These are phyloP conservation scores for Dryas integrifolia DNA, from an alignment of 331 rosid species.

Conservation along the genomic window DNA sequence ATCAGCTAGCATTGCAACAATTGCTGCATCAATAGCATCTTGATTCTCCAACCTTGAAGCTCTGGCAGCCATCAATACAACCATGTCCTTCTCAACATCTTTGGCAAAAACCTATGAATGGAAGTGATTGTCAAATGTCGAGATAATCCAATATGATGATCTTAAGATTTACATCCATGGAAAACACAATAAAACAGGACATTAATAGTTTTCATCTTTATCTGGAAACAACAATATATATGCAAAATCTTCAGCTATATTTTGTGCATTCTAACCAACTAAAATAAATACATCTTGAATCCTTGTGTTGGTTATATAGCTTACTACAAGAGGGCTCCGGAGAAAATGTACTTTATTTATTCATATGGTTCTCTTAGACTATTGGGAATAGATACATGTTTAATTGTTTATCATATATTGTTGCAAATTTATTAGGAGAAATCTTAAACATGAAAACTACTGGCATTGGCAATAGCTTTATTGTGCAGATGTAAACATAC, in stretches of 20 bases:
- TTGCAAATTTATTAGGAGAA: not conserved
- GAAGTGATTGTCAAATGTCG: not conserved
- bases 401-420: not conserved
- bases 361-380: not conserved
- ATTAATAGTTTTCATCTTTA: not conserved
- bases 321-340: not conserved
- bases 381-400: not conserved
- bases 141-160: not conserved
- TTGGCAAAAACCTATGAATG: conserved; percentile 24
- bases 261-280: not conserved
- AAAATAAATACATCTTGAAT: not conserved
- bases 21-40: conserved; percentile 43
- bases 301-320: not conserved
- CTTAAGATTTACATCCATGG: not conserved
- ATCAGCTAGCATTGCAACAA: conserved; percentile 40
- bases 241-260: not conserved
- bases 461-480: not conserved
- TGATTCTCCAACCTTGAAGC: conserved; percentile 39
- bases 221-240: not conserved
- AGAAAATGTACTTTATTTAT: not conserved
- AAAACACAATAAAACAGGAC: not conserved
- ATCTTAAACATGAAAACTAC: not conserved
- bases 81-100: conserved; percentile 32
- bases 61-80: conserved; percentile 40
- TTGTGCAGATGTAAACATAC: not conserved